Conservation (phyloP, 1,284 basidiomycete genomes). For the Pseudomicrostroma phylloplanum region DNA sequence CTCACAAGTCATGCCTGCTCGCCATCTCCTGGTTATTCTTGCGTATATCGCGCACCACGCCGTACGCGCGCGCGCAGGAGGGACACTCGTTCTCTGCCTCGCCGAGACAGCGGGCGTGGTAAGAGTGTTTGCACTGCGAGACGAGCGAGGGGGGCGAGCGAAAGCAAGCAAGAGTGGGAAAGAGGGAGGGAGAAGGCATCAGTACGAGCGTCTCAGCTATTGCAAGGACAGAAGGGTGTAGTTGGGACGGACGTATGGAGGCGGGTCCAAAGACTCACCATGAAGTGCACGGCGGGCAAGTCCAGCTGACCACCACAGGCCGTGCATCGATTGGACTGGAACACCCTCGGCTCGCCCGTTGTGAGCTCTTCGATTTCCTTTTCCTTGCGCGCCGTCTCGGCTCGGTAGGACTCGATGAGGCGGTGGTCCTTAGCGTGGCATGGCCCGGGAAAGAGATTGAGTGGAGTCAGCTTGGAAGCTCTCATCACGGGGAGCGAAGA, state of each 20-base stretch:
- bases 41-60: constrained; percentile 79
- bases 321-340: constrained; percentile 87
- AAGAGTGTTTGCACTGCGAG: constrained; percentile 81
- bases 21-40: constrained; percentile 73
- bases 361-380: constrained; percentile 73
- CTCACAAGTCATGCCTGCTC: constrained; percentile 74
- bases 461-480: not conserved
- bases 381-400: constrained; percentile 73
- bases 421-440: constrained; percentile 58
- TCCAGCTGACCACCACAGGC: constrained; percentile 81
- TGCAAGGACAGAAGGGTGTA: too few species aligned
- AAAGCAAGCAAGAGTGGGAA: too few species aligned
- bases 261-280: constrained; percentile 57
- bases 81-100: constrained; percentile 67
- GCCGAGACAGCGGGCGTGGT: constrained; percentile 63
- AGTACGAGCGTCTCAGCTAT: too few species aligned
- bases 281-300: constrained; percentile 88
- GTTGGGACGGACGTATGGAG: too few species aligned
- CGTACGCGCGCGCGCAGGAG: constrained; percentile 74
- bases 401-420: constrained; percentile 75
- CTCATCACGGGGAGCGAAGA: too few species aligned
- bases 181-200: too few species aligned
- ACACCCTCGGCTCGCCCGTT: constrained; percentile 67
- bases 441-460: constrained; percentile 52
- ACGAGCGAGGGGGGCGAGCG: too few species aligned